phyloP scores from a whole-genome alignment of 768 basidiomycete genomes.

The Amanita pseudoporphyria region DNA sequence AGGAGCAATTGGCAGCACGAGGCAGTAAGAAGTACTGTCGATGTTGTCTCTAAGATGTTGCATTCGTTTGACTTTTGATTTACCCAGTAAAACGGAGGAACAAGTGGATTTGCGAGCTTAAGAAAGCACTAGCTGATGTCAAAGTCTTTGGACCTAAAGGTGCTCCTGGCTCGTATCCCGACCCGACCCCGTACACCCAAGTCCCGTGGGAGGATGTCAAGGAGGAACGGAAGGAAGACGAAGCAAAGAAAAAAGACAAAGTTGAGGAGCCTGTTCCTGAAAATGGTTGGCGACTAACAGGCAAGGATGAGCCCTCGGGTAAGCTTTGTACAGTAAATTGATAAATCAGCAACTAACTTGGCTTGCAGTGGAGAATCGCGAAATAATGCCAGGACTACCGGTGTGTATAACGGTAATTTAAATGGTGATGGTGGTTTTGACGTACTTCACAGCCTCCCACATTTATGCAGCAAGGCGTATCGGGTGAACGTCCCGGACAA shows the following conservation, averaged over 20 bases:
- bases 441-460: conserved; percentile 21
- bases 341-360: not conserved
- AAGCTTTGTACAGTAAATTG: conserved; percentile 12
- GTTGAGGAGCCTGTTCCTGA: not conserved
- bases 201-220: conserved; percentile 64
- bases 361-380: conserved; percentile 25
- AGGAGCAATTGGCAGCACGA: conserved; percentile 82
- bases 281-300: conserved; percentile 42
- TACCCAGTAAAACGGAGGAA: conserved; percentile 63
- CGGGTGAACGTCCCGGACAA: conserved; percentile 8
- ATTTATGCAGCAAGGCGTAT: conserved; percentile 23
- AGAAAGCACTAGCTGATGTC: conserved; percentile 55
- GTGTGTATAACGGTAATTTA: conserved; percentile 11
- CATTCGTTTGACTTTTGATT: not conserved
- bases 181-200: conserved; percentile 51
- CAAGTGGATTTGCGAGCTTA: conserved; percentile 89
- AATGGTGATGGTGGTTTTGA: conserved; percentile 2
- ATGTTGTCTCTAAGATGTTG: conserved; percentile 7
- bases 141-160: conserved; percentile 63
- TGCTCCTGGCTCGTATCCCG: conserved; percentile 43
- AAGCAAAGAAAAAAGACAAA: conserved; percentile 12
- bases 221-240: conserved; percentile 27
- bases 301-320: conserved; percentile 43
- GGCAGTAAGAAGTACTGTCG: conserved; percentile 49
- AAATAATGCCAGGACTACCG: conserved; percentile 25